Base-by-base conservation (phyloP, 2,329 filamentous ascomycete genomes). In the Arthrinium puccinioides region DNA sequence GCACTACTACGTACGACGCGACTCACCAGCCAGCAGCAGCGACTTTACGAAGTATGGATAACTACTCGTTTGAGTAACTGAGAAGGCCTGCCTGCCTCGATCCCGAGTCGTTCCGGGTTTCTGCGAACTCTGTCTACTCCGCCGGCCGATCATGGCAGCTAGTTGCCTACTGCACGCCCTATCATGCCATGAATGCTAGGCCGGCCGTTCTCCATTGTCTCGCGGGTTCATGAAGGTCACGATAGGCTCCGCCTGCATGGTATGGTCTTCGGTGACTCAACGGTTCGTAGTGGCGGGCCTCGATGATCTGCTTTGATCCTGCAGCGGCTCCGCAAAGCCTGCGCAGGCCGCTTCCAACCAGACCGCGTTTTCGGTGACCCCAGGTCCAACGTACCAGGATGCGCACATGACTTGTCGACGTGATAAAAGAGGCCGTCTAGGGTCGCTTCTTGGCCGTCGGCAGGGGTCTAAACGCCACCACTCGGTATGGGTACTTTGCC, bases 381-480 rank as follows among this genome's bases (percentile, higher is more conserved):
- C 55, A 52, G 53, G 19, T 36, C 21, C n/a, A 27, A 11, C 15
- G 25, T 27, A 11, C 21, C 33, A 20, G 28, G 23, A 36, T 45
- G 39, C 24, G 32, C 45, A 37, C 37, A 40, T 33, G 39, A 43
- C 37, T 28, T 39, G 34, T 23, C 33, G 39, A 32, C 26, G 32
- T 38, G 38, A 37, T 41, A 43, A 43, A 46, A 40, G 44, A 44
- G 48, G 50, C 49, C n/a, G n/a, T n/a, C n/a, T n/a, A n/a, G n/a
- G n/a, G n/a, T n/a, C 47, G 48, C 51, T 48, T 51, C 50, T 46
- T 48, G 50, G 49, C 46, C 44, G 43, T 45, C 40, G 51, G 51
- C 57, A 54, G 51, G 47, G 54, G 47, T 46, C 34, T 37, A 49
- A 48, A 55, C 58, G 60, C 59, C 59, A 61, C 57, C 51, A 44